Evolutionary conservation across 495 filamentous ascomycete genomes (phyloP).

Genomic region (Trichocladium antarcticum): DNA sequence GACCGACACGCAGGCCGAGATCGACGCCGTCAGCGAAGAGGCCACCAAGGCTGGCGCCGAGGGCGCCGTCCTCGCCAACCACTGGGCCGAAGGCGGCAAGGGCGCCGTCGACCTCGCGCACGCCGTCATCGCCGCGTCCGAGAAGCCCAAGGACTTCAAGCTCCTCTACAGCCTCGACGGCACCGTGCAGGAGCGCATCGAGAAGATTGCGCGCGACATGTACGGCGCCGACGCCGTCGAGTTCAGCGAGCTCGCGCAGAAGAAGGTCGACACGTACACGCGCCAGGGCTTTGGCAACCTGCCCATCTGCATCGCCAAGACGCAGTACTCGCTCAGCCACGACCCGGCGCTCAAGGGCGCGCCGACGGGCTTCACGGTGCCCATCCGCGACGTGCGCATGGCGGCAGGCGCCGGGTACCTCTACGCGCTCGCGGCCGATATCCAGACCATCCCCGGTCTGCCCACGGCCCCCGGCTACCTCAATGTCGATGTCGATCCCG

Average conservation of each 20-base stretch:
- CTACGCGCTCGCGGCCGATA: slow-evolving; percentile 93
- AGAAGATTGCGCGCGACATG: slow-evolving; percentile 82
- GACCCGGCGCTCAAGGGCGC: slow-evolving; percentile 91
- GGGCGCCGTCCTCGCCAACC: slow-evolving; percentile 86
- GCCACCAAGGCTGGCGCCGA: slow-evolving; percentile 86
- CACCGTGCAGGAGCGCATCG: slow-evolving; percentile 78
- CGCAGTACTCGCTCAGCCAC: slow-evolving; percentile 92
- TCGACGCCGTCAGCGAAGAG: slow-evolving; percentile 78
- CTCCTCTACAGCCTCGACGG: slow-evolving; percentile 75
- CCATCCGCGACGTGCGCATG: slow-evolving; percentile 87
- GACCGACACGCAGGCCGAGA: slow-evolving; percentile 88
- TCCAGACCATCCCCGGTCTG: slow-evolving; percentile 93
- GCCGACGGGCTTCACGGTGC: slow-evolving; percentile 91
- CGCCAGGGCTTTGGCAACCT: slow-evolving; percentile 84
- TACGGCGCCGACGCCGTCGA: slow-evolving; percentile 86
- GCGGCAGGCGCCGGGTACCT: slow-evolving; percentile 89
- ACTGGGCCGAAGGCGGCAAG: slow-evolving; percentile 92
- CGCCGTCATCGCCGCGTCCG: slow-evolving; percentile 69
- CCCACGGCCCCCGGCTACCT: slow-evolving; percentile 93
- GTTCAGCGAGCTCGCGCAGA: slow-evolving; percentile 86
- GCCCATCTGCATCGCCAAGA: slow-evolving; percentile 95
- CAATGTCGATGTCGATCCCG: slow-evolving; percentile 86
- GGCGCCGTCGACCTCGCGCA: slow-evolving; percentile 85
- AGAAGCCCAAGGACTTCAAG: slow-evolving; percentile 81
- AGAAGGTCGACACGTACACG: slow-evolving; percentile 90